Percentiles rank a stretch among this genome's conserved stretches.
These are phyloP conservation scores for Saccharomyces mikatae DNA, from an alignment of 805 yeast species.

Conservation along the genomic window DNA sequence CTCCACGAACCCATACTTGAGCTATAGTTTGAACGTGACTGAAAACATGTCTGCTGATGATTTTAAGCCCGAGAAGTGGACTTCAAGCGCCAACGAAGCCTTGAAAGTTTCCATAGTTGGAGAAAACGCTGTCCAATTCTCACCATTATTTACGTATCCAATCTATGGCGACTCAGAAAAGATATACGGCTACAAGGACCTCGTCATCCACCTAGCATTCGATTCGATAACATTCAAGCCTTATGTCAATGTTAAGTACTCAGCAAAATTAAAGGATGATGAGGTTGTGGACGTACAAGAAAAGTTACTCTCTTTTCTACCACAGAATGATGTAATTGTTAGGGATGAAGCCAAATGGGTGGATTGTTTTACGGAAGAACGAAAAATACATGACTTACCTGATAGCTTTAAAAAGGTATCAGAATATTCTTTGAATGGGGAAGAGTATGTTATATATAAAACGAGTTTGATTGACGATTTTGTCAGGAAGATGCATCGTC, in stretches of 20 bases:
- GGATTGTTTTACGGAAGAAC: constrained; percentile 43
- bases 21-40: neutral
- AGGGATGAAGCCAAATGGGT: constrained; percentile 68
- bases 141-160: constrained; percentile 83
- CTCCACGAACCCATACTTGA: neutral
- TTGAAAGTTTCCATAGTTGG: constrained; percentile 54
- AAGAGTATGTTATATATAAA: constrained; percentile 45
- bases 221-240: constrained; percentile 72
- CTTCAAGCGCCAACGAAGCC: constrained; percentile 61
- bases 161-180: constrained; percentile 88
- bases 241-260: constrained; percentile 51
- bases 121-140: constrained; percentile 50
- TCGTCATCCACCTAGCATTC: constrained; percentile 59
- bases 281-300: constrained; percentile 53
- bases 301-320: constrained; percentile 50
- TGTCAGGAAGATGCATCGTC: constrained; percentile 45
- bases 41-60: constrained; percentile 18
- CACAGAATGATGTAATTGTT: constrained; percentile 45
- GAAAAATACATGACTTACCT: constrained; percentile 35
- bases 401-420: constrained; percentile 28
- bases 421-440: constrained; percentile 32
- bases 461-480: constrained; percentile 26
- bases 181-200: constrained; percentile 72
- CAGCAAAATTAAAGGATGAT: constrained; percentile 42
- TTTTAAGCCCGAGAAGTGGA: constrained; percentile 66